Evolutionary conservation across 176 grass and related monocot genomes (phyloP).

Genomic region (Phragmites australis): DNA sequence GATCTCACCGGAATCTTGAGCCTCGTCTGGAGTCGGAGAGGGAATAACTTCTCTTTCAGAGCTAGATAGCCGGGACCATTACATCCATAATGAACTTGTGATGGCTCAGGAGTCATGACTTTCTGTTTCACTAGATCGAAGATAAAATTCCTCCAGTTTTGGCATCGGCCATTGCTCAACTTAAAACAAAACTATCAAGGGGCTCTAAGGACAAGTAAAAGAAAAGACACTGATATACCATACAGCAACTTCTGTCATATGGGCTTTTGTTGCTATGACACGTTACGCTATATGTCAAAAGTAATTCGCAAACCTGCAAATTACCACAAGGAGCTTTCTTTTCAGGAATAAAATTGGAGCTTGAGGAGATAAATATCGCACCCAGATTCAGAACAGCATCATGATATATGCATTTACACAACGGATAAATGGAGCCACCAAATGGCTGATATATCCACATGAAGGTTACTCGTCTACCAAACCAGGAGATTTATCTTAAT

Average conservation of each 20-base stretch:
- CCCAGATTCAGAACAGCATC: conserved; percentile 20
- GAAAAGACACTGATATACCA: not conserved
- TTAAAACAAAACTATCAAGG: not conserved
- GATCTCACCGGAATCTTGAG: conserved; percentile 13
- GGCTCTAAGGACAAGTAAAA: too few relatives aligned
- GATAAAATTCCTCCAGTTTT: not conserved
- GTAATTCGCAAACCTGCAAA: not conserved
- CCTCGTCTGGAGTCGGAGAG: not conserved
- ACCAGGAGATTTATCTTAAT: conserved; percentile 22
- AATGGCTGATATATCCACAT: not conserved
- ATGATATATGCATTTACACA: not conserved
- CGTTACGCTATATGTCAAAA: not conserved
- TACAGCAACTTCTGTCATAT: not conserved
- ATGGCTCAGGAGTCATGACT: not conserved
- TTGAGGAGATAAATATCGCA: not conserved
- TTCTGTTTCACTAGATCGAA: not conserved
- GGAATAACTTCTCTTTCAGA: conserved; percentile 37
- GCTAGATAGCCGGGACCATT: conserved; percentile 5
- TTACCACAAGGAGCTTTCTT: not conserved
- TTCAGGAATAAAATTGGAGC: not conserved
- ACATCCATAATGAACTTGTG: conserved; percentile 1
- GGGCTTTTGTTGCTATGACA: not conserved
- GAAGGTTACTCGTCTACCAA: not conserved
- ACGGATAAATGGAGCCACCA: conserved; percentile 24
- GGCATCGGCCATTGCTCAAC: not conserved